Evolutionary conservation across 768 basidiomycete genomes (phyloP).

Genomic region (Sporobolomyces phaffii): DNA sequence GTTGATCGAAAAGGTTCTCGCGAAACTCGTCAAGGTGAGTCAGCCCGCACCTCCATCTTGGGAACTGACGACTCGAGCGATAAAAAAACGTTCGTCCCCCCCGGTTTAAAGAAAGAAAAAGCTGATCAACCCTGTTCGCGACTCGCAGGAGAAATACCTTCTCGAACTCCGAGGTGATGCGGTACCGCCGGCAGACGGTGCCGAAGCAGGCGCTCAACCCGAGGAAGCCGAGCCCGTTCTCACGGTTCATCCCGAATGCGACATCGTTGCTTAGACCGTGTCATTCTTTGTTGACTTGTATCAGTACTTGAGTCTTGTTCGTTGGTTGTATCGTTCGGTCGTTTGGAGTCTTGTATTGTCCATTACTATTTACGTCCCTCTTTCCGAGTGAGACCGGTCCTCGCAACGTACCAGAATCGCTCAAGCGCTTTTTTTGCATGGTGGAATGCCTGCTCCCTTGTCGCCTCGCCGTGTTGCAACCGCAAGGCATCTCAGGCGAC

Average conservation of each 20-base stretch:
- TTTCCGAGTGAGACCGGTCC: too few relatives aligned
- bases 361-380: too few relatives aligned
- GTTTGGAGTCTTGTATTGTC: too few relatives aligned
- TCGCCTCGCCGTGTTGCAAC: neutral
- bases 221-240: constrained; percentile 36
- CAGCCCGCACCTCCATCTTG: neutral
- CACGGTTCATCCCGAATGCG: constrained; percentile 42
- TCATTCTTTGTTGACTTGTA: too few relatives aligned
- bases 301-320: neutral
- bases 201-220: constrained; percentile 13
- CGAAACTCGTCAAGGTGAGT: constrained; percentile 74
- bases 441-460: too few relatives aligned
- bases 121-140: too few relatives aligned
- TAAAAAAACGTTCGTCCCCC: too few relatives aligned
- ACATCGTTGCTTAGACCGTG: constrained; percentile 13
- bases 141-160: constrained; percentile 43
- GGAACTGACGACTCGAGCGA: neutral
- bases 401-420: too few relatives aligned
- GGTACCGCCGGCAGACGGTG: constrained; percentile 3
- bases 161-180: constrained; percentile 40
- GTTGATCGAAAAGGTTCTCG: constrained; percentile 79
- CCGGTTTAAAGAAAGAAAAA: too few relatives aligned
- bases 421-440: too few relatives aligned
- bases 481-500: too few relatives aligned
- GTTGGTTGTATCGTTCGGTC: neutral